These are phyloP conservation scores for Pythium volutum DNA, from an alignment of 352 stramenopile species.

Conservation along the genomic window DNA sequence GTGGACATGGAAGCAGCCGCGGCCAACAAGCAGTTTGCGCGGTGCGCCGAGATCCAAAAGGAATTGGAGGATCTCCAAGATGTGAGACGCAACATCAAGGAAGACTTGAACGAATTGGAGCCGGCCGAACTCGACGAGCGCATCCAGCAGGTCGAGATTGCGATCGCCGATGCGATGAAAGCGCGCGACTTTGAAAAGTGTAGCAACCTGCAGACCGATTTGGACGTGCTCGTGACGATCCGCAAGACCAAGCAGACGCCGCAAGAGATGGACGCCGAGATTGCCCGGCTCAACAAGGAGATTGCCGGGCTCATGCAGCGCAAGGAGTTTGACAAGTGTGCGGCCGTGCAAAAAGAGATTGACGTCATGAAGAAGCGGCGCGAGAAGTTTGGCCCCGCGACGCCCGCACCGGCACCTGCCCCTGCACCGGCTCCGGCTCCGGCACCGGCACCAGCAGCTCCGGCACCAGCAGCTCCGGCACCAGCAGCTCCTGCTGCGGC, in stretches of 20 bases:
- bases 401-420: conserved; percentile 8
- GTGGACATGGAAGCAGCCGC: conserved; percentile 75
- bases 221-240: conserved; percentile 65
- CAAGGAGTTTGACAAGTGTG: conserved; percentile 87
- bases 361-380: conserved; percentile 71
- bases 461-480: not conserved
- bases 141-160: conserved; percentile 59
- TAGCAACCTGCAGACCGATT: conserved; percentile 56
- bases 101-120: conserved; percentile 86
- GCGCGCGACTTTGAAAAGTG: conserved; percentile 81
- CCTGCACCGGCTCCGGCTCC: not conserved
- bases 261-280: conserved; percentile 78
- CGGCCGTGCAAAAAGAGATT: conserved; percentile 82
- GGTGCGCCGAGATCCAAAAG: conserved; percentile 79
- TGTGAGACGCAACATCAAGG: conserved; percentile 67
- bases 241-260: conserved; percentile 87
- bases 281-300: conserved; percentile 65
- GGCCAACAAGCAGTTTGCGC: conserved; percentile 75
- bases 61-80: conserved; percentile 77
- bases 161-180: conserved; percentile 74
- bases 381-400: conserved; percentile 43
- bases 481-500: conserved; percentile 4
- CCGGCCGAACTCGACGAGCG: conserved; percentile 78
- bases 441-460: not conserved
- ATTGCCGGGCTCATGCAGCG: conserved; percentile 66